Evolutionary conservation across 164 flowering plant genomes (phyloP).

Genomic region (Dillenia suffruticosa): DNA sequence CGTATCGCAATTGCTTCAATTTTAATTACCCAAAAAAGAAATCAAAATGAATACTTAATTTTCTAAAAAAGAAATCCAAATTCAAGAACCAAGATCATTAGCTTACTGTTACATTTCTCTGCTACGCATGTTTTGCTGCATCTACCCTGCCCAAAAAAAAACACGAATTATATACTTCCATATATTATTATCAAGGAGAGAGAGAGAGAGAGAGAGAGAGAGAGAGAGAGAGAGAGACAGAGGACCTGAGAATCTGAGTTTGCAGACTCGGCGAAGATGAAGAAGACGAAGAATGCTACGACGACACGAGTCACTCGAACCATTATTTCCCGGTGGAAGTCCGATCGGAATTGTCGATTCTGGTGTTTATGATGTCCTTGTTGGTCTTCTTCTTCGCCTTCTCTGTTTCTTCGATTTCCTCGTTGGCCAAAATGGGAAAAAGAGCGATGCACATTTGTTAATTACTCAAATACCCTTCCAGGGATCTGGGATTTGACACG

Average conservation of each 20-base stretch:
- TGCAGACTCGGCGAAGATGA: constrained; percentile 15
- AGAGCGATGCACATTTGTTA: no score
- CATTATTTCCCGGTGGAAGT: constrained; percentile 2
- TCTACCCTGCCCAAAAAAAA: constrained; percentile 27
- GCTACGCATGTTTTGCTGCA: constrained; percentile 79
- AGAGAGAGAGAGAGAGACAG: not conserved
- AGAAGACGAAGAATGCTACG: constrained; percentile 2
- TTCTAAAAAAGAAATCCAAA: not conserved
- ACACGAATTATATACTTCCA: not conserved
- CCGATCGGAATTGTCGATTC: no score
- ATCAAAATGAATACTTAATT: not conserved
- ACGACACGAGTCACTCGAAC: constrained; percentile 9
- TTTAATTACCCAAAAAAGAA: not conserved
- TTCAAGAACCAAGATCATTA: not conserved
- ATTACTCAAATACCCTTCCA: no score
- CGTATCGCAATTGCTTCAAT: constrained; percentile 27
- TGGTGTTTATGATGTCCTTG: no score
- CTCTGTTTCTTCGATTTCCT: no score
- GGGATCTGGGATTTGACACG: no score
- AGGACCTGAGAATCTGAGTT: constrained; percentile 10
- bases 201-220: not conserved
- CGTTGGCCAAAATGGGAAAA: no score
- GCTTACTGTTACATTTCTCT: constrained; percentile 62
- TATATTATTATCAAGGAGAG: no score
- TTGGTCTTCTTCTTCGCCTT: no score